These are phyloP conservation scores for Tolypocladium cylindrosporum DNA, from an alignment of 2,329 filamentous ascomycete genomes.

Conservation along the genomic window DNA sequence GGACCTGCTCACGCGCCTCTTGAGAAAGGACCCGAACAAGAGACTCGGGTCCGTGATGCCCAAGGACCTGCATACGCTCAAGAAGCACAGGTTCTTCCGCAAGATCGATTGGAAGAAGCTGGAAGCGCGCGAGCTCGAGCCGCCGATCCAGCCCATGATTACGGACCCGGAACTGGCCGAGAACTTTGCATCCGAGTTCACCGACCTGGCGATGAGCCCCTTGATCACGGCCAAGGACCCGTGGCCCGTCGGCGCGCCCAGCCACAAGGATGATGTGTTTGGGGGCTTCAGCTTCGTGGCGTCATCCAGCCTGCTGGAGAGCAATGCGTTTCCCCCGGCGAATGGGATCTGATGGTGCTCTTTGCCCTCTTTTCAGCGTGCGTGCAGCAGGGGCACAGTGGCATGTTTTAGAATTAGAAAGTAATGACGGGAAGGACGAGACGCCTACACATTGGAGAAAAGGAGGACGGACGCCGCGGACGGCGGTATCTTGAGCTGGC, in stretches of 20 bases:
- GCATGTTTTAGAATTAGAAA: not conserved
- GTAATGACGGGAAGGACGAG: not conserved
- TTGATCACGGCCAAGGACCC: slow-evolving; percentile 38
- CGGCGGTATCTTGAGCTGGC: not conserved
- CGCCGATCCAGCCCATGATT: slow-evolving; percentile 86
- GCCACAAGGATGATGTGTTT: slow-evolving; percentile 44
- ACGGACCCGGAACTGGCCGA: slow-evolving; percentile 93
- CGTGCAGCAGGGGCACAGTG: not conserved
- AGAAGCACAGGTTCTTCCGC: slow-evolving; percentile 91
- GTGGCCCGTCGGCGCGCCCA: slow-evolving; percentile 25
- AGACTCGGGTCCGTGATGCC: slow-evolving; percentile 81
- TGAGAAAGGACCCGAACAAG: slow-evolving; percentile 88
- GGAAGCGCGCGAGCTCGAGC: slow-evolving; percentile 69
- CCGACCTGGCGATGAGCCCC: slow-evolving; percentile 71
- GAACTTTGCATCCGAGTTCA: slow-evolving; percentile 94
- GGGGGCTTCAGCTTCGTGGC: slow-evolving; percentile 57
- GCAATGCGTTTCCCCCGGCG: slow-evolving; percentile 26
- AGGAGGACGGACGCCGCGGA: not conserved
- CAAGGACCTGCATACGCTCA: slow-evolving; percentile 76
- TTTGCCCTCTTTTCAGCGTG: not conserved
- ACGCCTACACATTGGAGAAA: not conserved
- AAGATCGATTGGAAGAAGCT: slow-evolving; percentile 93
- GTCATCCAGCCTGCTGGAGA: slow-evolving; percentile 45
- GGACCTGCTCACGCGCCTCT: slow-evolving; percentile 78
- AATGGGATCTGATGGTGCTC: slow-evolving; percentile 2